Evolutionary conservation across 192 early-diverging fungal species (phyloP), one percentile per base, ranked within the genome.

Genomic region (Linnemannia elongata): DNA sequence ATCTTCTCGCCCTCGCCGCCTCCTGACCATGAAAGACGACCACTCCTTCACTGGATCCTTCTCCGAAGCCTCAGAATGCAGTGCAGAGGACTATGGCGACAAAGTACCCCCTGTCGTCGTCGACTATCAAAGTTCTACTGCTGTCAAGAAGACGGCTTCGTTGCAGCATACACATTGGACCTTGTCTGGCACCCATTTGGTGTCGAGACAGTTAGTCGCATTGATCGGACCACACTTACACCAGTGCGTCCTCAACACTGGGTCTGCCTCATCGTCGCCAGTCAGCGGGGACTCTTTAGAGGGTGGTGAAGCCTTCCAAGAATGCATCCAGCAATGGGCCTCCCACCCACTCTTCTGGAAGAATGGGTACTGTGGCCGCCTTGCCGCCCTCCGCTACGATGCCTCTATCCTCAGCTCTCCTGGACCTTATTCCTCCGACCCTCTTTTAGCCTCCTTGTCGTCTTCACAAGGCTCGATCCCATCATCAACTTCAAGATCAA

Each of bases 11-110:
- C 79, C 76, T 17, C 79, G 79, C 3, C 54, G 85, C 18, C 79
- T 87, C 72, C 52, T 87, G 66, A 81, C 85, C 27, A 81, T 87
- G 85, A 87, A 81, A 41, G 85, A 87, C 66, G 85, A 87, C 41
- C 44, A 42, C 0, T 71, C 72, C 6, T 87, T 81, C 22, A 57
- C 79, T 39, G 85, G 85, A 41, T 41, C 70, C 20, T 45, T 81
- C 27, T 81, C 79, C 13, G 85, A 87, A 49, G 85, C 85, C 12
- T 81, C 85, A 20, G 79, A 73, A 30, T 87, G 85, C 42, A 87
- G 75, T 42, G 75, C 85, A 1, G 79, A 81, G 10, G 75, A 87
- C 10, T 71, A 75, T 78, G 85, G 85, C 1, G 85, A 87, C 52
- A 77, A 79, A 18, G 77, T 74, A 0, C 39, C 74, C 1, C 60